Conservation (phyloP, 345 rosid genomes). For the Bruguiera sexangula region DNA sequence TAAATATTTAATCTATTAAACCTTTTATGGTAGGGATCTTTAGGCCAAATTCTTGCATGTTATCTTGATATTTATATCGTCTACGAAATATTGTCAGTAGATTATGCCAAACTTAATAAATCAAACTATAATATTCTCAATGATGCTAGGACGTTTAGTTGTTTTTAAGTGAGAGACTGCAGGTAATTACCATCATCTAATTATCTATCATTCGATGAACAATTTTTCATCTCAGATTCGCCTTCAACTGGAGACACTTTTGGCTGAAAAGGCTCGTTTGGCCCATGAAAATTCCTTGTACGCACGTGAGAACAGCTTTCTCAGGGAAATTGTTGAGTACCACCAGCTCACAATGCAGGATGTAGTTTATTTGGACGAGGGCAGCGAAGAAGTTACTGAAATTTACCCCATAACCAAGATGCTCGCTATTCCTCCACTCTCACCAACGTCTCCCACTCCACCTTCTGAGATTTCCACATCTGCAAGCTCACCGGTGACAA, state of each 20-base stretch:
- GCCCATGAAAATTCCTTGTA: slow-evolving; percentile 82
- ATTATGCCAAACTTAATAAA: no score
- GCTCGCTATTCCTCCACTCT: slow-evolving; percentile 51
- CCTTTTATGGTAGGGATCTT: no score
- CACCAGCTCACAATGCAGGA: slow-evolving; percentile 97
- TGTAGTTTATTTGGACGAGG: slow-evolving; percentile 81
- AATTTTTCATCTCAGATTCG: slow-evolving; percentile 54
- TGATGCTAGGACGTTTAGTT: neutral
- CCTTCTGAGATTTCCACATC: slow-evolving; percentile 31
- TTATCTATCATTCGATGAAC: neutral
- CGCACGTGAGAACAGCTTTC: slow-evolving; percentile 84
- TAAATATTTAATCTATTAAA: neutral
- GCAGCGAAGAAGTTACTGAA: slow-evolving; percentile 86
- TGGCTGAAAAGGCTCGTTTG: slow-evolving; percentile 92
- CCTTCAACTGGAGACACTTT: slow-evolving; percentile 83
- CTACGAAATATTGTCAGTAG: no score
- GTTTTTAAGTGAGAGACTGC: neutral
- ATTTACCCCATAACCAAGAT: slow-evolving; percentile 57
- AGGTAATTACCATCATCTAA: neutral
- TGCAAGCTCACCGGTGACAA: slow-evolving; percentile 16
- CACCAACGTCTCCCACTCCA: slow-evolving; percentile 53
- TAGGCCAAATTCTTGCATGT: no score
- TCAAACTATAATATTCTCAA: no score
- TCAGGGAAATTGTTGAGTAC: slow-evolving; percentile 93
- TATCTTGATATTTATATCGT: no score